Conservation (phyloP, 495 filamentous ascomycete genomes). For the Penicillium lividum region DNA sequence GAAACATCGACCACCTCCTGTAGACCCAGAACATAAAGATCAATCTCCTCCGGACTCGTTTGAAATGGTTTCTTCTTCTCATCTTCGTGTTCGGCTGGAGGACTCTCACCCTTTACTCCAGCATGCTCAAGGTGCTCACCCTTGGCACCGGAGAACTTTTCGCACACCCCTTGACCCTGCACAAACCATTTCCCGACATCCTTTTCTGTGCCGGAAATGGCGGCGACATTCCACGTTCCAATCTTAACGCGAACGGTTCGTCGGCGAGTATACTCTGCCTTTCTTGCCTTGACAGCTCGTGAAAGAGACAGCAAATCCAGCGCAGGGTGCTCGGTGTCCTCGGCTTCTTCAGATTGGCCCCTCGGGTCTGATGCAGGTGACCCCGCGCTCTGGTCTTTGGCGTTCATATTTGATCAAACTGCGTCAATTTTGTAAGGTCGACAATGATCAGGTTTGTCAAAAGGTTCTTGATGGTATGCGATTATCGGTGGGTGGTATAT, state of each 20-base stretch:
- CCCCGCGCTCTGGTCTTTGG: conserved; percentile 10
- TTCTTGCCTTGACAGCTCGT: conserved; percentile 66
- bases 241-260: conserved; percentile 77
- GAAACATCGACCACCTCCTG: conserved; percentile 91
- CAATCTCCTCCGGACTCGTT: conserved; percentile 60
- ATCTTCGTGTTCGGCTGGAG: conserved; percentile 3
- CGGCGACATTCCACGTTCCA: conserved; percentile 94
- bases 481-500: background rate
- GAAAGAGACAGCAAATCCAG: conserved; percentile 49
- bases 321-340: conserved; percentile 18
- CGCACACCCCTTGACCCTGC: conserved; percentile 66
- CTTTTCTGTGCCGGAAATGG: conserved; percentile 76
- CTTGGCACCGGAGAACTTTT: conserved; percentile 54
- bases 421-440: background rate
- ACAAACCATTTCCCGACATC: conserved; percentile 88
- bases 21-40: conserved; percentile 84
- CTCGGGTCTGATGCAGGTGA: conserved; percentile 16
- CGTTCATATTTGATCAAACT: conserved; percentile 13
- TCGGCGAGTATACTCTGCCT: conserved; percentile 72
- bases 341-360: conserved; percentile 27
- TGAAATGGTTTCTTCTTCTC: conserved; percentile 17
- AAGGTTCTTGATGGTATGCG: background rate
- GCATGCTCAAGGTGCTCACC: conserved; percentile 34
- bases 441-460: background rate
- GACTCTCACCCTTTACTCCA: conserved; percentile 5